These are phyloP conservation scores for Phaeophleospora eucalypticola DNA, from an alignment of 2,329 filamentous ascomycete genomes.

Conservation along the genomic window DNA sequence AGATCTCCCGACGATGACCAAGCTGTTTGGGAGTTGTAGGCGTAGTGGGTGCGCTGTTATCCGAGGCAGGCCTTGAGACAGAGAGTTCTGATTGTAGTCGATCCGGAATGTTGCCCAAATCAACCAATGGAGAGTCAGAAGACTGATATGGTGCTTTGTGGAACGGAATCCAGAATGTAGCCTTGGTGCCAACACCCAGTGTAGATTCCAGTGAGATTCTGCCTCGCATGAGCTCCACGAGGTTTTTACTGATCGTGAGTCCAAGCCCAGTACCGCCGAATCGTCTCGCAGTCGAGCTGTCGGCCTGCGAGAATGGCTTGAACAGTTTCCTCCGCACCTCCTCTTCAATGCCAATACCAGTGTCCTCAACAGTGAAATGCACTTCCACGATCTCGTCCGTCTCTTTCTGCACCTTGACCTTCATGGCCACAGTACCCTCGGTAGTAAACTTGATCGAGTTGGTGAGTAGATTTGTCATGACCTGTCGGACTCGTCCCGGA, in stretches of 20 bases:
- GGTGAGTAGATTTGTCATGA: constrained; percentile 73
- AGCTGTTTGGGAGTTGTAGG: constrained; percentile 22
- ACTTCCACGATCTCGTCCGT: constrained; percentile 62
- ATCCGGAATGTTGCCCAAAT: constrained; percentile 63
- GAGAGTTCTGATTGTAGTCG: constrained; percentile 55
- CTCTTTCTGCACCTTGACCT: constrained; percentile 60
- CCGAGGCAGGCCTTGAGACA: constrained; percentile 64
- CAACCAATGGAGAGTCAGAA: constrained; percentile 51
- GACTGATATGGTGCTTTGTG: constrained; percentile 59
- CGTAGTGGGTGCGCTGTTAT: constrained; percentile 43
- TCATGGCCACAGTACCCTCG: constrained; percentile 64
- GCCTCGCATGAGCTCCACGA: constrained; percentile 75
- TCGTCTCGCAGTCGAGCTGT: constrained; percentile 71
- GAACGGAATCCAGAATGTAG: constrained; percentile 73
- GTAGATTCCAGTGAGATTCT: constrained; percentile 66
- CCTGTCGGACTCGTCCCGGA: constrained; percentile 76
- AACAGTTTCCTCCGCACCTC: constrained; percentile 70
- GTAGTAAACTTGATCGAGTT: constrained; percentile 74
- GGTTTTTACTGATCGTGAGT: constrained; percentile 75
- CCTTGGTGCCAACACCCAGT: constrained; percentile 65
- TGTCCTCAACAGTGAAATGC: constrained; percentile 70
- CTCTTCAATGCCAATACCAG: constrained; percentile 76
- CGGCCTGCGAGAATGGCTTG: constrained; percentile 76
- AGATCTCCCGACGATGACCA: constrained; percentile 16
- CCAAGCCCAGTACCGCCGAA: constrained; percentile 77